phyloP scores from a whole-genome alignment of 2,329 filamentous ascomycete genomes.

The Fusarium nygamai region DNA sequence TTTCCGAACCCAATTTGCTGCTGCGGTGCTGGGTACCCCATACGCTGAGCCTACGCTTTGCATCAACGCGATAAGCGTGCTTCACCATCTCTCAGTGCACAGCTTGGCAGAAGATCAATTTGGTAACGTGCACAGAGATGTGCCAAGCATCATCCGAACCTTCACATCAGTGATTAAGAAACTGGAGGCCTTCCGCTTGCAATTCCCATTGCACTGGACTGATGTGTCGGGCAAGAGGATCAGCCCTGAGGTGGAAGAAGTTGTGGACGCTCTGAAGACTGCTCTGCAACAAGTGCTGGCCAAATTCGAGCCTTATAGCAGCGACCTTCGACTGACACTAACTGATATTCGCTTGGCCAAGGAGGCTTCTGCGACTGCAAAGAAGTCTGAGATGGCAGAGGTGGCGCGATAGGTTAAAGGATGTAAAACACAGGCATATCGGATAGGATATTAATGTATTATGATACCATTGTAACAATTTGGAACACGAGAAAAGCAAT shows the following conservation, averaged over 20 bases:
- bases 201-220: constrained; percentile 78
- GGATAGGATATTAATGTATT: constrained; percentile 39
- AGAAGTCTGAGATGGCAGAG: constrained; percentile 46
- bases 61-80: constrained; percentile 75
- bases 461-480: constrained; percentile 43
- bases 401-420: constrained; percentile 35
- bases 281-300: constrained; percentile 73
- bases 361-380: constrained; percentile 63
- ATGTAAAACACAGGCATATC: constrained; percentile 6
- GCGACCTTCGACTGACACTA: constrained; percentile 73
- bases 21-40: constrained; percentile 77
- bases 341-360: constrained; percentile 79
- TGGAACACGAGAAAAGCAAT: constrained; percentile 3
- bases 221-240: constrained; percentile 70
- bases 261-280: constrained; percentile 71
- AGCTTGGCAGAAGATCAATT: constrained; percentile 84
- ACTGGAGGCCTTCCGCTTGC: constrained; percentile 73
- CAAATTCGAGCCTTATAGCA: constrained; percentile 79
- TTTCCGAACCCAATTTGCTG: constrained; percentile 71
- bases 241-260: constrained; percentile 74
- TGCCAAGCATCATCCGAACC: constrained; percentile 77
- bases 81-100: constrained; percentile 74
- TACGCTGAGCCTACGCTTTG: constrained; percentile 75
- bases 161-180: constrained; percentile 75
- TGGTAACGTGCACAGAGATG: constrained; percentile 86